Conservation (phyloP, 1,284 basidiomycete species). For the Calocybe gambosa region DNA sequence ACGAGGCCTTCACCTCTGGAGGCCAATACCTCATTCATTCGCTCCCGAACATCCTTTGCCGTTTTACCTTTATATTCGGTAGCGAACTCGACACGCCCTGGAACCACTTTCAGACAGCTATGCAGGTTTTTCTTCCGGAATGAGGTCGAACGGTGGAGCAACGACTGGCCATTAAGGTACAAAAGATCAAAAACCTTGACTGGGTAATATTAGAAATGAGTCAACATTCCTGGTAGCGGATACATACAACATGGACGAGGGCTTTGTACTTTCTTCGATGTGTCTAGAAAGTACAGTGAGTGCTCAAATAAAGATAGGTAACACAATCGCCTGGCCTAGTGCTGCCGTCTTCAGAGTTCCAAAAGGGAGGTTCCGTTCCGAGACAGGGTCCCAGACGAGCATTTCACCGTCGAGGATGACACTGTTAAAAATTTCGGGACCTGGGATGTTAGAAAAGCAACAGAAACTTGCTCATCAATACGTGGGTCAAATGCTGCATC, state of each 20-base stretch:
- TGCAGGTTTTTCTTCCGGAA: slow-evolving; percentile 69
- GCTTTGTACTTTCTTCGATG: slow-evolving; percentile 60
- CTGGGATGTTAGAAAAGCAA: background rate
- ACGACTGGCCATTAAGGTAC: slow-evolving; percentile 73
- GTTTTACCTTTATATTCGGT: slow-evolving; percentile 67
- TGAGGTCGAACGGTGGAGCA: slow-evolving; percentile 55
- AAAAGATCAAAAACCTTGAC: slow-evolving; percentile 95
- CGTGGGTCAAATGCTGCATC: slow-evolving; percentile 66
- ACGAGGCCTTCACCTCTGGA: slow-evolving; percentile 86
- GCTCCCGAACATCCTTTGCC: slow-evolving; percentile 71
- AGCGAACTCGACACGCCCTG: slow-evolving; percentile 76
- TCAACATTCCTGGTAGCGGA: background rate
- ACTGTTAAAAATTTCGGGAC: slow-evolving; percentile 33
- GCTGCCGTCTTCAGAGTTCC: slow-evolving; percentile 90
- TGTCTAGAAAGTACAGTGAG: slow-evolving; percentile 41
- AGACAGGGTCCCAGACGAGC: slow-evolving; percentile 91
- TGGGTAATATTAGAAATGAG: slow-evolving; percentile 24
- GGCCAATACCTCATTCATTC: slow-evolving; percentile 79
- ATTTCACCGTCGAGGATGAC: slow-evolving; percentile 95
- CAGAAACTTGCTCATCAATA: slow-evolving; percentile 68
- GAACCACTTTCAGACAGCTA: slow-evolving; percentile 54
- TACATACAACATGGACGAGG: slow-evolving; percentile 84
- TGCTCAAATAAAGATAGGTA: background rate
- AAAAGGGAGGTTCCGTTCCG: slow-evolving; percentile 83
- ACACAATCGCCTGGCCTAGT: slow-evolving; percentile 42